Conservation (phyloP, 2,329 filamentous ascomycete genomes). For the Coniochaeta sp. region DNA sequence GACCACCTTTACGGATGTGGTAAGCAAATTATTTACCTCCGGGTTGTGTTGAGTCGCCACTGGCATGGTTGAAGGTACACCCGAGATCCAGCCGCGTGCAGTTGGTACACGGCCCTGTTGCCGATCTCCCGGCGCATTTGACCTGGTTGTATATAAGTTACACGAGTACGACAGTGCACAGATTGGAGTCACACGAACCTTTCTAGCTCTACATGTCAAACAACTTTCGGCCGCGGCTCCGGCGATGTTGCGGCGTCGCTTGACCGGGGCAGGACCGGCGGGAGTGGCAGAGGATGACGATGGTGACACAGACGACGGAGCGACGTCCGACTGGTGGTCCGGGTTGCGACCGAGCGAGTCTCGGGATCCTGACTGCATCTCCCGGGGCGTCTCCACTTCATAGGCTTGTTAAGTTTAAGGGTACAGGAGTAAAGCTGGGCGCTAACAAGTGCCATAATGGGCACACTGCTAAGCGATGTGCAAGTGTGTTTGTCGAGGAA, state of each 20-base stretch:
- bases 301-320: slow-evolving; percentile 1
- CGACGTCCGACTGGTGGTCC: background rate
- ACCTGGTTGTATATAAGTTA: slow-evolving; percentile 24
- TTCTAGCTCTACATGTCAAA: slow-evolving; percentile 2
- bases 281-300: background rate
- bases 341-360: background rate
- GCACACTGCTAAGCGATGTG: background rate
- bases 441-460: background rate
- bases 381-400: background rate
- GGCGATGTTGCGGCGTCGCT: slow-evolving; percentile 1
- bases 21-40: slow-evolving; percentile 4
- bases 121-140: slow-evolving; percentile 31
- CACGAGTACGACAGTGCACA: background rate
- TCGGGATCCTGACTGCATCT: background rate
- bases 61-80: slow-evolving; percentile 23
- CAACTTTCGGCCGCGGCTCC: slow-evolving; percentile 1
- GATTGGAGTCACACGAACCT: background rate
- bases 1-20: background rate
- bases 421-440: background rate
- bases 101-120: slow-evolving; percentile 27
- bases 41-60: slow-evolving; percentile 1
- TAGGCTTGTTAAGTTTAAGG: background rate
- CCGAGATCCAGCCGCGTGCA: slow-evolving; percentile 27
- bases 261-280: background rate
- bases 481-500: background rate